Percentiles rank a stretch among this genome's conserved stretches.
Evolutionary conservation across 768 basidiomycete genomes (phyloP).

Genomic region (Terana coerulea): DNA sequence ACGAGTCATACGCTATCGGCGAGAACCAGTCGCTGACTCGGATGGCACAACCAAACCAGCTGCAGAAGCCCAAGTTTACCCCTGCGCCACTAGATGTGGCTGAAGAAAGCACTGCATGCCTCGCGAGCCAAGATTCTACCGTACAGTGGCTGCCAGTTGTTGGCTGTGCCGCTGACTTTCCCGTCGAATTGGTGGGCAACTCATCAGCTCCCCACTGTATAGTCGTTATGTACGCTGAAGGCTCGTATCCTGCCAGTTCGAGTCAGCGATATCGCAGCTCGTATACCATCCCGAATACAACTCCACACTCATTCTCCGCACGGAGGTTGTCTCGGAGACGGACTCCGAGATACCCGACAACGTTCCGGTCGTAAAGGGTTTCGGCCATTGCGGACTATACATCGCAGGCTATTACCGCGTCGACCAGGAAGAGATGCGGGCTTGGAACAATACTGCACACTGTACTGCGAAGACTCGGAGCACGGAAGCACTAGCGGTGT

Average conservation of each 20-base stretch:
- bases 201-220: not conserved
- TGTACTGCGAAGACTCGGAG: conserved; percentile 41
- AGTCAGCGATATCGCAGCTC: conserved; percentile 64
- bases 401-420: conserved; percentile 69
- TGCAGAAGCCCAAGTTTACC: no score
- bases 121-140: not conserved
- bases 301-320: conserved; percentile 84
- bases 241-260: conserved; percentile 52
- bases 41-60: no score
- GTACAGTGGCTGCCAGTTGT: conserved; percentile 27
- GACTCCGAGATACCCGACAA: conserved; percentile 22
- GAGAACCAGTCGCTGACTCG: no score
- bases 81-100: no score
- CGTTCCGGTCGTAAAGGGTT: conserved; percentile 38
- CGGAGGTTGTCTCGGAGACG: conserved; percentile 56
- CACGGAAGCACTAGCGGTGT: no score
- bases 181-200: conserved; percentile 26
- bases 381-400: conserved; percentile 47
- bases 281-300: conserved; percentile 92
- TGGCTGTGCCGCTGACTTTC: conserved; percentile 29
- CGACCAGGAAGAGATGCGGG: conserved; percentile 71
- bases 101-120: no score
- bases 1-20: no score
- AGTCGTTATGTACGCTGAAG: not conserved
- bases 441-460: conserved; percentile 74